A percentile compares a stretch with the other conserved stretches of the same genome.
Conservation (phyloP, 768 basidiomycete species). For the Boletus reticuloceps region DNA sequence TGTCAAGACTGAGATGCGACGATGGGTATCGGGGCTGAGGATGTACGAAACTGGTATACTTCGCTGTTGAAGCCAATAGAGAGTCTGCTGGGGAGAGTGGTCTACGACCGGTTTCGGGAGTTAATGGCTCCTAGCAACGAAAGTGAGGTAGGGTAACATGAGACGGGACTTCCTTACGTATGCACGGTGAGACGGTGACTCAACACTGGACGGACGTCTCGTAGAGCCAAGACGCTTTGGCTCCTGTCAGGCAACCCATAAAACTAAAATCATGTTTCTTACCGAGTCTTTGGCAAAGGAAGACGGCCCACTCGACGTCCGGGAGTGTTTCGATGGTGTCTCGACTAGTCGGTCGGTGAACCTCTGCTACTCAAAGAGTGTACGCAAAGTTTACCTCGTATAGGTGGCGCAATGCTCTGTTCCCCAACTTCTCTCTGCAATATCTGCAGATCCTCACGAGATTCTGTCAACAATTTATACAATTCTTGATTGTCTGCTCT, state of each 20-base stretch:
- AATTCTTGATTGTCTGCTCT: slow-evolving; percentile 82
- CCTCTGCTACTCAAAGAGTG: background rate
- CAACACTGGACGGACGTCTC: slow-evolving; percentile 36
- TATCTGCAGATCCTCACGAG: slow-evolving; percentile 70
- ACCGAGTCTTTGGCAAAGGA: slow-evolving; percentile 43
- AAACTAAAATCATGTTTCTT: slow-evolving; percentile 33
- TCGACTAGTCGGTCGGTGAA: slow-evolving; percentile 25
- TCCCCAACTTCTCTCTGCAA: slow-evolving; percentile 79
- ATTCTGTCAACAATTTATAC: slow-evolving; percentile 66
- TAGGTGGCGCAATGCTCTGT: slow-evolving; percentile 48
- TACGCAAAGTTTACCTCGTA: slow-evolving; percentile 37
- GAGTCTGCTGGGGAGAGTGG: slow-evolving; percentile 44
- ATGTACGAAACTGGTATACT: slow-evolving; percentile 25
- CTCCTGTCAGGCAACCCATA: slow-evolving; percentile 22
- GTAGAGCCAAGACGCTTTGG: slow-evolving; percentile 22
- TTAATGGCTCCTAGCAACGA: slow-evolving; percentile 39
- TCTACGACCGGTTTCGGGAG: slow-evolving; percentile 42
- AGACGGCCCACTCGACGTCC: slow-evolving; percentile 44
- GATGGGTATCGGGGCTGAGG: slow-evolving; percentile 24
- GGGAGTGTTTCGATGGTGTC: slow-evolving; percentile 38
- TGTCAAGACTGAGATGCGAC: slow-evolving; percentile 39
- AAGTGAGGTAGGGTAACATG: slow-evolving; percentile 7
- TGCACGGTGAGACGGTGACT: slow-evolving; percentile 27
- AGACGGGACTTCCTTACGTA: slow-evolving; percentile 31
- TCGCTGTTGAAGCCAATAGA: slow-evolving; percentile 21